Evolutionary conservation across 177 flowering plant species (phyloP).

Genomic region (Vitis hybrid): DNA sequence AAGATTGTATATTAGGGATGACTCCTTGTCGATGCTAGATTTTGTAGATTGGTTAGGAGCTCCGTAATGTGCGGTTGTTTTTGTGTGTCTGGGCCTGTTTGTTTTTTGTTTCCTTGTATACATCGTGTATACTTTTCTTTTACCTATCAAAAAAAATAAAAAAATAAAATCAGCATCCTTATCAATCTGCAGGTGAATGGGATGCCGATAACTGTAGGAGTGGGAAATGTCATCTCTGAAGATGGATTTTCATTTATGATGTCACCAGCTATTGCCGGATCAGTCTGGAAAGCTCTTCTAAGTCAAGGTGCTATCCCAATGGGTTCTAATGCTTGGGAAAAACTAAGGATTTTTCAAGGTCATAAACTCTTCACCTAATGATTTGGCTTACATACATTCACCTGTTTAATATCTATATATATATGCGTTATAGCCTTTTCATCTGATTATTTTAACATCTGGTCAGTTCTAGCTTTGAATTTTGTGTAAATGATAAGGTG

Average conservation of each 20-base stretch:
- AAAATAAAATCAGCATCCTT: neutral
- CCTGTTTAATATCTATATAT: neutral
- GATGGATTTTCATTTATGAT: conserved; percentile 75
- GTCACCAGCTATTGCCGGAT: conserved; percentile 67
- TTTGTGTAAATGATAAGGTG: no score
- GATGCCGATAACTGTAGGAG: conserved; percentile 85
- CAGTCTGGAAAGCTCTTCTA: conserved; percentile 70
- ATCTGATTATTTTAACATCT: neutral
- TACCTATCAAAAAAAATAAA: no score
- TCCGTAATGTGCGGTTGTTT: no score
- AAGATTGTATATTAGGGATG: no score
- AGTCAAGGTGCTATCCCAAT: conserved; percentile 72
- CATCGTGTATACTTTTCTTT: no score
- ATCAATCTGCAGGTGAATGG: conserved; percentile 60
- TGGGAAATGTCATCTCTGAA: conserved; percentile 71
- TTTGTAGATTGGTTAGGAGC: no score
- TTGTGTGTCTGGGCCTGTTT: no score
- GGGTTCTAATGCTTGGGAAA: conserved; percentile 85
- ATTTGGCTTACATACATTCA: neutral
- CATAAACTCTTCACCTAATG: conserved; percentile 3
- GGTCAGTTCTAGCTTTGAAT: neutral
- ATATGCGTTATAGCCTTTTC: neutral
- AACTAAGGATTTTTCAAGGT: conserved; percentile 75
- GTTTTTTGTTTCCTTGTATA: no score
- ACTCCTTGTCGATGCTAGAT: no score